Base-by-base conservation (phyloP, 495 filamentous ascomycete genomes). In the Hyaloscypha finlandica region DNA sequence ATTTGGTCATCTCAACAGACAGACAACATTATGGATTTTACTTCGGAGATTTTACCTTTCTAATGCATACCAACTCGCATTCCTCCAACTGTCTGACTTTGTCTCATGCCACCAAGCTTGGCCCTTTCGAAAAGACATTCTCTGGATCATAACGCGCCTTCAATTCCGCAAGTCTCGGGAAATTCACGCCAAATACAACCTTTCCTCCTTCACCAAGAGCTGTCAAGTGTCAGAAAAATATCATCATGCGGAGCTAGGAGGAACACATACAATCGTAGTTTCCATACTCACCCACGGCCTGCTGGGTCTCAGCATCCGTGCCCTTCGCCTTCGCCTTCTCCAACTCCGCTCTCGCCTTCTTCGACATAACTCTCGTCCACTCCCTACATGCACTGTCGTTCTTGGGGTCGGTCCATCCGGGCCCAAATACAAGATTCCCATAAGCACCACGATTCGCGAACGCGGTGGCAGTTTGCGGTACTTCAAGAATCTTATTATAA, bases 141-240 rank as follows among this genome's bases (percentile, higher is more conserved):
- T 73, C 77, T 0, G 85, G 83, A 66, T 88, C 85, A 64, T 86
- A 87, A 61, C 81, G 77, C 54, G 74, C 73, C 76, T 87, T 87
- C 48, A 87, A 37, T 19, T 68, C 70, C 64, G 79, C 77, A 65
- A 86, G 67, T 9, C 78, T 77, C 1, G 62, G 64, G 14, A 81
- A 73, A 55, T 86, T 85, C 11, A 71, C 71, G 1, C 85, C 85
- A 70, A 76, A 85, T 20, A 82, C 71, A 6, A 74, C 75, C 63
- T 74, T 63, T 61, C 73, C 63, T 6, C 67, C 66, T n/a, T 71
- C 70, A 14, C 72, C 72, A 16, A 39, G 33, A 20, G 76, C 78
- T 59, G 70, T 57, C 4, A 73, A 74, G 74, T 65, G 30, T 29
- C 20, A 31, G 16, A 66, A 22, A n/a, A 35, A 8, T 69, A 48